Conservation (phyloP, 805 yeast species). For the Wickerhamomyces rabaulensis region DNA sequence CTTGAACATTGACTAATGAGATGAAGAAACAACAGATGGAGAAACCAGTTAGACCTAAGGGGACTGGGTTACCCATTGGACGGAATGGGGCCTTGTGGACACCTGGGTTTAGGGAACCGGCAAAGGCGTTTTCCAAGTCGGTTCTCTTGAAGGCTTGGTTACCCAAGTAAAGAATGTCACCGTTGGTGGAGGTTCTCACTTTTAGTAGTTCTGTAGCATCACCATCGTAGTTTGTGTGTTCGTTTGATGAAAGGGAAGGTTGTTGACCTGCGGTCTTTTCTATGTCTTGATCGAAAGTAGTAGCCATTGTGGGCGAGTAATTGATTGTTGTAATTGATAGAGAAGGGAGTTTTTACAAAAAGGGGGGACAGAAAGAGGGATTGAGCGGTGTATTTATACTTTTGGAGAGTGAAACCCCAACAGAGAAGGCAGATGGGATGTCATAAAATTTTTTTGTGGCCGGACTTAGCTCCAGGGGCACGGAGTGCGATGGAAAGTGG, state of each 20-base stretch:
- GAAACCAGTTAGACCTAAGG: conserved; percentile 67
- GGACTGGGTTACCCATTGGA: conserved; percentile 69
- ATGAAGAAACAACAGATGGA: conserved; percentile 54
- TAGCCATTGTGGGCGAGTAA: background rate
- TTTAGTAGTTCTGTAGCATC: conserved; percentile 10
- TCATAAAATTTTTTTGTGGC: background rate
- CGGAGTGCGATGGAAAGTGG: background rate
- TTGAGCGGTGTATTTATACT: background rate
- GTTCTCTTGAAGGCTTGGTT: conserved; percentile 38
- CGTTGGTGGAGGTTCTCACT: conserved; percentile 26
- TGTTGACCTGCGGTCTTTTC: background rate
- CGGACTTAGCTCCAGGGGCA: background rate
- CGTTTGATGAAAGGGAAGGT: background rate
- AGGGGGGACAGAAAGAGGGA: background rate
- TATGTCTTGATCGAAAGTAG: background rate
- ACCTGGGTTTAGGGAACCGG: conserved; percentile 46
- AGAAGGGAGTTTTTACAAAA: background rate
- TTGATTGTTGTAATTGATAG: background rate
- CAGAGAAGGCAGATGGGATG: background rate
- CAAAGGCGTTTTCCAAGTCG: conserved; percentile 60
- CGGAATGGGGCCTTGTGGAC: conserved; percentile 41
- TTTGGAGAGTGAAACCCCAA: background rate
- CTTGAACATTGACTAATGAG: conserved; percentile 56
- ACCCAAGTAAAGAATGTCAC: conserved; percentile 35
- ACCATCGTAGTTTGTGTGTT: conserved; percentile 3